Evolutionary conservation across 352 stramenopile genomes (phyloP), one percentile per base, ranked within the genome.

Genomic region (Poterioochromonas sp.): DNA sequence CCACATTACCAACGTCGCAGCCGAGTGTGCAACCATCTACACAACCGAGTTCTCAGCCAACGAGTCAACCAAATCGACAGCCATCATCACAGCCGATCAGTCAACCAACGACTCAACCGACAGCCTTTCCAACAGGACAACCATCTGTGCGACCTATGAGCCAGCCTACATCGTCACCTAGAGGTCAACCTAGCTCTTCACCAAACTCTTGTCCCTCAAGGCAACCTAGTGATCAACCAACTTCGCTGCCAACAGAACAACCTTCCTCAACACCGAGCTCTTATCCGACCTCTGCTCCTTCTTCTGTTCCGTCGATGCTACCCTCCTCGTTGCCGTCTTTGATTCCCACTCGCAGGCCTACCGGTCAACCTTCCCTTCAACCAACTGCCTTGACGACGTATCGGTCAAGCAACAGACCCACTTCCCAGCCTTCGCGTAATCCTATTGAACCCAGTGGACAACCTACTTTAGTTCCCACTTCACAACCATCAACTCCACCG

Each of bases 381-480:
- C 47, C 47, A 58, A 58, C 47, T 58, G 47, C 47, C 47, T 58
- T 58, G 47, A 15, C 47, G 47, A 58, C 47, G 47, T 58, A 58
- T 58, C 47, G 47, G 47, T 58, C 47, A 58, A 58, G 47, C 47
- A 58, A 58, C 47, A 58, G 47, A 58, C 47, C 47, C 47, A 58
- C 47, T 58, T 58, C 47, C 47, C 47, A 58, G 47, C 47, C 47
- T 58, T 58, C 47, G 47, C 47, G 47, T 58, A 58, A 58, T 58
- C 47, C 47, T 58, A 58, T 58, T 58, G 47, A 58, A 58, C 47
- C 47, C 47, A 58, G 47, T 58, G 47, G 47, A 58, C 47, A 58
- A 58, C 47, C 47, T 58, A 58, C 47, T 58, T 58, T 58, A 58
- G 47, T 58, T 58, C 47, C 47, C 47, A 58, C 47, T 58, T 58